These are phyloP conservation scores for Leccinum barrowsii DNA, from an alignment of 768 basidiomycete species.

Conservation along the genomic window DNA sequence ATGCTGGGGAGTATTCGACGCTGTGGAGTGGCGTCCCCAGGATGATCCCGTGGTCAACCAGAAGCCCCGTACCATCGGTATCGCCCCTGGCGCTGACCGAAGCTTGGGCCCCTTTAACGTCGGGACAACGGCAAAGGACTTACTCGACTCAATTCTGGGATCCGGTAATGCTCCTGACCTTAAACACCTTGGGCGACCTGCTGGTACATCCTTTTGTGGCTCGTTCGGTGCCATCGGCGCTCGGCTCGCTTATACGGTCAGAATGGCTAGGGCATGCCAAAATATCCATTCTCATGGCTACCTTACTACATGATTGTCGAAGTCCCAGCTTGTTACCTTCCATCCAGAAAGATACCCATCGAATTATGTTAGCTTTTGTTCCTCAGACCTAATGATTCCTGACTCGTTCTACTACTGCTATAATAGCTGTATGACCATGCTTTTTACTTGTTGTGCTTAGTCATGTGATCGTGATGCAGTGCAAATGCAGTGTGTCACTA, in stretches of 20 bases:
- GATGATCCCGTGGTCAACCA: conserved; percentile 30
- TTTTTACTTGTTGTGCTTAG: conserved; percentile 13
- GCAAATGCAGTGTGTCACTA: background rate
- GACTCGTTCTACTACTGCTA: too few species aligned
- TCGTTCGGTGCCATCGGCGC: conserved; percentile 23
- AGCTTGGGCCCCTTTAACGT: background rate
- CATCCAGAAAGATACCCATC: background rate
- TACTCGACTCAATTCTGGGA: conserved; percentile 28
- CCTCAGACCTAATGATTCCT: background rate
- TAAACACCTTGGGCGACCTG: conserved; percentile 5
- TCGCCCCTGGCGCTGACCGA: conserved; percentile 27
- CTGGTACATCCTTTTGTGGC: conserved; percentile 24
- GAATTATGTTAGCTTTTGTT: background rate
- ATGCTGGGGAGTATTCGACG: conserved; percentile 10
- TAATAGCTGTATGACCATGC: background rate
- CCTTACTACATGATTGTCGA: background rate
- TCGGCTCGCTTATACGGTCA: conserved; percentile 22
- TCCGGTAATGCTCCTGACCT: conserved; percentile 5
- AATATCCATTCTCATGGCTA: conserved; percentile 18
- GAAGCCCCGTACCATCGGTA: conserved; percentile 24
- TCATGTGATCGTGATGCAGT: conserved; percentile 9
- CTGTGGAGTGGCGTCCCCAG: conserved; percentile 28
- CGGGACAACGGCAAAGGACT: conserved; percentile 23
- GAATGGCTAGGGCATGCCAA: conserved; percentile 15
- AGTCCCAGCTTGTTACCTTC: background rate